Conservation (phyloP, 352 stramenopile species). For the Peronospora farinosa region DNA sequence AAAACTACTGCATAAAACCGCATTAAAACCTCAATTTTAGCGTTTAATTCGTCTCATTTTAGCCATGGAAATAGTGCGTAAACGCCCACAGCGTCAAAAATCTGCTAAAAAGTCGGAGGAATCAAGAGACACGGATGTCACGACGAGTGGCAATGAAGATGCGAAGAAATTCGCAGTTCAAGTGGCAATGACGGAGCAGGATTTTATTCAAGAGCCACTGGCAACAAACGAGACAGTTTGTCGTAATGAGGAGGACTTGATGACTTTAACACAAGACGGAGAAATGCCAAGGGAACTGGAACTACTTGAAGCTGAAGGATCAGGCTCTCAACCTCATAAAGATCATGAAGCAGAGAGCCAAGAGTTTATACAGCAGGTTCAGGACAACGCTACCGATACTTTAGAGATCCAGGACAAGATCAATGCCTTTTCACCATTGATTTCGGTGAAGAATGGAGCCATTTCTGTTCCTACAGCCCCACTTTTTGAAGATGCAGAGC, state of each 20-base stretch:
- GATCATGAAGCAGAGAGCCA: slow-evolving; percentile 1
- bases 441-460: background rate
- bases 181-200: slow-evolving; percentile 13
- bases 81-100: slow-evolving; percentile 10
- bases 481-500: slow-evolving; percentile 14
- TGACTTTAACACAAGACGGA: slow-evolving; percentile 34
- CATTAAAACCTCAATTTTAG: slow-evolving; percentile 21
- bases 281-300: slow-evolving; percentile 8
- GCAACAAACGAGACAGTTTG: slow-evolving; percentile 39
- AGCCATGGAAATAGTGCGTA: slow-evolving; percentile 25
- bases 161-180: slow-evolving; percentile 9
- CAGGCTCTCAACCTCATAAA: slow-evolving; percentile 15
- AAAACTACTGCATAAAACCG: slow-evolving; percentile 12
- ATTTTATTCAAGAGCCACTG: slow-evolving; percentile 9
- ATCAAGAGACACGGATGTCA: slow-evolving; percentile 1
- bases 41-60: slow-evolving; percentile 2
- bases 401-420: background rate
- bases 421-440: background rate
- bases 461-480: slow-evolving; percentile 27
- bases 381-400: slow-evolving; percentile 1
- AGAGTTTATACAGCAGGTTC: background rate
- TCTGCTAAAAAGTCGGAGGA: slow-evolving; percentile 6
- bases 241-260: slow-evolving; percentile 53
- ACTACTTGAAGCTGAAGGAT: slow-evolving; percentile 8
- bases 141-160: slow-evolving; percentile 4